Evolutionary conservation across 169 alveolate genomes (phyloP).

Genomic region (Eimeria praecox): DNA sequence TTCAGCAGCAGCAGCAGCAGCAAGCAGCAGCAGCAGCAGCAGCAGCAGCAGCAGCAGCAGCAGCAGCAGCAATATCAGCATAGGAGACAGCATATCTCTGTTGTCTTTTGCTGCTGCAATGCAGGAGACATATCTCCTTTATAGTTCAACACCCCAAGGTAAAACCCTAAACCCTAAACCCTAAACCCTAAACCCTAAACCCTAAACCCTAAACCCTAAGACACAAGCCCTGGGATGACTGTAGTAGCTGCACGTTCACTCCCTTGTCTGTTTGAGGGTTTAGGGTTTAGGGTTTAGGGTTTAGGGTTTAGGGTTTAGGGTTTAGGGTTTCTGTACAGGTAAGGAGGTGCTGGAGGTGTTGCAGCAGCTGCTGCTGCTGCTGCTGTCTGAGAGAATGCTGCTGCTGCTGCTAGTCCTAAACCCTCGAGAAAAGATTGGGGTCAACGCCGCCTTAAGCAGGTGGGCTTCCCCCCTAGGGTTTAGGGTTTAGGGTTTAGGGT

Average conservation of each 20-base stretch:
- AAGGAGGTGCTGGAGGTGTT: neutral
- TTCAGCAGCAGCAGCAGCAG: too few relatives aligned
- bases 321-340: neutral
- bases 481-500: neutral
- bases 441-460: neutral
- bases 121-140: neutral
- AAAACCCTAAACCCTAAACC: neutral
- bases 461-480: neutral
- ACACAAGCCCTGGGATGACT: too few relatives aligned
- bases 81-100: neutral
- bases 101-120: neutral
- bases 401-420: neutral
- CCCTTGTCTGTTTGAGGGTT: too few relatives aligned
- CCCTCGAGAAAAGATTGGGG: neutral
- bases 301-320: slow-evolving; percentile 8
- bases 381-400: neutral
- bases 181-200: too few relatives aligned
- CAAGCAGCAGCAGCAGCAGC: neutral
- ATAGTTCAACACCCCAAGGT: neutral
- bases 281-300: too few relatives aligned
- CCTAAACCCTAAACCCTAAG: too few relatives aligned
- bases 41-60: slow-evolving; percentile 10
- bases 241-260: too few relatives aligned
- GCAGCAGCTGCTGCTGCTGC: slow-evolving; percentile 22
- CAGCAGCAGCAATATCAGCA: slow-evolving; percentile 1